These are phyloP conservation scores for Venturiaceae sp. DNA, from an alignment of 2,329 filamentous ascomycete genomes.

Conservation along the genomic window DNA sequence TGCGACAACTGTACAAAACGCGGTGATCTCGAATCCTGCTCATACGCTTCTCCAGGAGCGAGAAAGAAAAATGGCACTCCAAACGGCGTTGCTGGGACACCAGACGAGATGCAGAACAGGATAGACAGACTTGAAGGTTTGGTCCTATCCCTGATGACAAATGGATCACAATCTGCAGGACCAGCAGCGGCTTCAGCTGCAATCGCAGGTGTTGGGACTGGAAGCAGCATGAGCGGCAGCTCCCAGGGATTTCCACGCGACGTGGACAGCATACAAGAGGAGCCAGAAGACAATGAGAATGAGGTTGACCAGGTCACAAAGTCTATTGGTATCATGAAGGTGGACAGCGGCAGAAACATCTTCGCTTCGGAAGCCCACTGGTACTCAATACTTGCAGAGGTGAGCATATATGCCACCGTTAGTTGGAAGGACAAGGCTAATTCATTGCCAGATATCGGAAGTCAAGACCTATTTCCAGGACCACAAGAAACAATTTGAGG, in stretches of 20 bases:
- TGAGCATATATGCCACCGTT: conserved; percentile 11
- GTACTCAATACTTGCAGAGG: conserved; percentile 41
- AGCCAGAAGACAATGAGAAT: conserved; percentile 46
- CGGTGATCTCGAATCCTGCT: conserved; percentile 70
- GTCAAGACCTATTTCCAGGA: conserved; percentile 82
- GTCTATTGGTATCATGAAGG: conserved; percentile 43
- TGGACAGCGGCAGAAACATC: conserved; percentile 37
- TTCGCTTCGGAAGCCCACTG: conserved; percentile 43
- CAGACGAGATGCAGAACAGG: conserved; percentile 97
- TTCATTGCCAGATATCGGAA: conserved; percentile 58
- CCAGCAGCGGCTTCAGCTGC: conserved; percentile 49
- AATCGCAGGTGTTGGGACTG: conserved; percentile 32
- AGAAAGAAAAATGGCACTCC: conserved; percentile 57
- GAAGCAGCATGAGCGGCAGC: conserved; percentile 30
- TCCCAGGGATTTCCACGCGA: conserved; percentile 33
- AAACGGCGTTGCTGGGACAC: conserved; percentile 47
- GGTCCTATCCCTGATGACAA: conserved; percentile 90
- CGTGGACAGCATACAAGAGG: conserved; percentile 47
- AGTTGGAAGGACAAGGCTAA: conserved; percentile 5
- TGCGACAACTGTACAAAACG: conserved; percentile 94
- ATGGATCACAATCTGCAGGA: conserved; percentile 56
- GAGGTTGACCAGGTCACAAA: conserved; percentile 48
- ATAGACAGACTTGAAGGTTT: conserved; percentile 91
- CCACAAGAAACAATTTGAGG: conserved; percentile 83
- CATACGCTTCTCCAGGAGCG: conserved; percentile 60